Base-by-base conservation (phyloP, 164 flowering plant genomes). In the Euptelea pleiosperma region DNA sequence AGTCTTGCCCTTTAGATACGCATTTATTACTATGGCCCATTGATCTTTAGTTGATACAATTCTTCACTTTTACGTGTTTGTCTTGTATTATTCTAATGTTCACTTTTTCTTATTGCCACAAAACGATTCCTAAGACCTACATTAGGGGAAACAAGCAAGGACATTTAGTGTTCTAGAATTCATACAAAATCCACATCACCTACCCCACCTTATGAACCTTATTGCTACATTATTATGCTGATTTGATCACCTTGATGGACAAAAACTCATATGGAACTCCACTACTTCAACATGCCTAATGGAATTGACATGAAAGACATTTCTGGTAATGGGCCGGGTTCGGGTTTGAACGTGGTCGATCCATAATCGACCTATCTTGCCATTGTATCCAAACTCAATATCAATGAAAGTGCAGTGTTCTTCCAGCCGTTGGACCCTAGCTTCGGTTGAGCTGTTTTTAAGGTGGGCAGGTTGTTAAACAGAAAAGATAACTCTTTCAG, bases 191-290 rank as follows among this genome's bases (percentile, higher is more conserved):
- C 43, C 34, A 33, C 16, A 42, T 44, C 22, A 49, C 62, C 36
- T 18, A 51, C 53, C 11, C 28, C 28, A 16, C 14, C 35, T 25
- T 39, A n/a, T 39, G 55, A 16, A 10, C 8, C 9, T n/a, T 28
- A 50, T 45, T 53, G 46, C 6, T 19, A 48, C 19, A 30, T 29
- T 6, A 52, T 48, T 21, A 26, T 49, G 36, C 52, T 63, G 41
- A 53, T 69, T 69, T 40, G 56, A 58, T 53, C 30, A 40, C 54
- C 42, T 30, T 15, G 29, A 8, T 44, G 37, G 21, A 46, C 64
- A 45, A 36, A n/a, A 36, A 18, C 3, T 52, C 22, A 34, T 21
- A 53, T 60, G 60, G 56, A 55, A 48, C 22, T 57, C 64, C 60
- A 54, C 44, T 37, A 6, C 28, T 36, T 53, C 19, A 25, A 25